Evolutionary conservation across 352 stramenopile genomes (phyloP), one percentile per base, ranked within the genome.

Genomic region (Phytophthora pisi): DNA sequence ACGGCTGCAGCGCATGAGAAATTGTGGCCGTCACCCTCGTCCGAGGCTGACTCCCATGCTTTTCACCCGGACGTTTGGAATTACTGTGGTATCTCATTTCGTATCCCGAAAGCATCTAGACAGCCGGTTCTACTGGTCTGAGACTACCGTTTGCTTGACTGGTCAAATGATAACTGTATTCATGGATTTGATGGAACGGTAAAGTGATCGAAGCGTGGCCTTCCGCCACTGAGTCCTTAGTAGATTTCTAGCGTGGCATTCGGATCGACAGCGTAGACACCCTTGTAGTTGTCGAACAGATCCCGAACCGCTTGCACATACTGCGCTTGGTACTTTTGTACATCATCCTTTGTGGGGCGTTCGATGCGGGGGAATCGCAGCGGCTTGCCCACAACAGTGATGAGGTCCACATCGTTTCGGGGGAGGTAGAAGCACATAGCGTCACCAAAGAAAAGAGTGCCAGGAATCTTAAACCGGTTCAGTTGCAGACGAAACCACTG

Each of bases 271-370:
- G 83, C 91, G 69, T 96, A 97, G 36, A 85, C 72, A 45, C 64
- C 69, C 50, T 95, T 96, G 82, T 98, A 78, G 45, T 78, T 84
- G 43, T 97, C 86, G 58, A 97, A 98, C 2, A 98, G 74, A 28
- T 65, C 66, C 59, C 82, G 82, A 46, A 98, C 74, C 2, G 84
- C 71, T 23, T 72, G 51, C 6, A 98, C 76, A 66, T 98, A 50
- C n/a, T 50, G 43, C 6, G 43, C 43, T 50, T 50, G 16, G 18
- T 26, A 50, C 43, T 90, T 89, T 36, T 76, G 64, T 4, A 98
- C 84, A 38, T 98, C 89, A 51, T 97, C 88, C 18, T 83, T 81
- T 0, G 82, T 97, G 6, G 96, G 94, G 54, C 96, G 46, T 38
- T 85, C 72, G 57, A 98, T 95, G 51, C 78, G 88, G 11, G 93